Conservation (phyloP, 345 rosid species). For the Corymbia maculata region DNA sequence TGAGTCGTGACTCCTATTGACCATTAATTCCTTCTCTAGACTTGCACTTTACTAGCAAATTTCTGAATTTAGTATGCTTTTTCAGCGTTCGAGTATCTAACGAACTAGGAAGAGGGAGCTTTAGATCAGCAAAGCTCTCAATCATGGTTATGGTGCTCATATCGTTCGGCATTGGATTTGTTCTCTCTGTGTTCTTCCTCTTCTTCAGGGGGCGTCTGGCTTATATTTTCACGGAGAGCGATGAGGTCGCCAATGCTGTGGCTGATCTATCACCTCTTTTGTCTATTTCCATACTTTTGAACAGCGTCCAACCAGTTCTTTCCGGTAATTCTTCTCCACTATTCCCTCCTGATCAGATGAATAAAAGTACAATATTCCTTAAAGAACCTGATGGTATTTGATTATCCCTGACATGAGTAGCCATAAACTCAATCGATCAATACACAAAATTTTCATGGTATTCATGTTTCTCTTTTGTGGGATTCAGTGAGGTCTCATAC, state of each 20-base stretch:
- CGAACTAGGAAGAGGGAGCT: constrained; percentile 67
- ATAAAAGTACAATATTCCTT: not conserved
- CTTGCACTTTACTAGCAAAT: not conserved
- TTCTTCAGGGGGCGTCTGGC: constrained; percentile 45
- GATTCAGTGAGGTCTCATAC: not conserved
- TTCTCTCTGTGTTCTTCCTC: constrained; percentile 33
- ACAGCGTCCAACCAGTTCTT: constrained; percentile 82
- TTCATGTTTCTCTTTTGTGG: not conserved
- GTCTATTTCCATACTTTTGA: constrained; percentile 62
- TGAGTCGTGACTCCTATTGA: not conserved
- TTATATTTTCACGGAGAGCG: constrained; percentile 47
- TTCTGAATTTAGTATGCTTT: not conserved
- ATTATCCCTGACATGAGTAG: not conserved
- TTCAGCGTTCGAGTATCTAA: constrained; percentile 77
- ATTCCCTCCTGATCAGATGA: not conserved
- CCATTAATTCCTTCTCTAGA: not conserved
- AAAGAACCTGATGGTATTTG: not conserved
- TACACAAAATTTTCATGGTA: not conserved
- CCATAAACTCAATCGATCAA: not conserved
- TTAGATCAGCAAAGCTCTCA: constrained; percentile 37
- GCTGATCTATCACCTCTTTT: constrained; percentile 60
- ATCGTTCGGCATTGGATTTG: constrained; percentile 45
- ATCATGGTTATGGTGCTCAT: constrained; percentile 20
- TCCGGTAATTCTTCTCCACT: constrained; percentile 32
- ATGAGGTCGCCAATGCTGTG: constrained; percentile 50